Conservation (phyloP, 2,329 filamentous ascomycete species). For the Diaporthe helianthi region DNA sequence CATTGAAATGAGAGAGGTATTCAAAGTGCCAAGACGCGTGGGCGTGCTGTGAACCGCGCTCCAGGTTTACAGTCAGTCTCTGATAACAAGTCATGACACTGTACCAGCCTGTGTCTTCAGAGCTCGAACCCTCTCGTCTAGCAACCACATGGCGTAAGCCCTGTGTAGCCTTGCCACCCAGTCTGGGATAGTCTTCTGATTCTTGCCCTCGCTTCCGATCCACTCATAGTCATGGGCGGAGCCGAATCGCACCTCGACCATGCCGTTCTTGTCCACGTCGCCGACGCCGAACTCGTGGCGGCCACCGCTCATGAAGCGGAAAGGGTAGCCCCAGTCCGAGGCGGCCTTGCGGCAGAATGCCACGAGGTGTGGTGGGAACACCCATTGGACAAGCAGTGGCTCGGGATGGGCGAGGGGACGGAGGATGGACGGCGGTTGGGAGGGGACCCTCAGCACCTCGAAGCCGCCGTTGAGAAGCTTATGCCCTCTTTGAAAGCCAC, state of each 20-base stretch:
- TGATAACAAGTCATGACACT: neutral
- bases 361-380: slow-evolving; percentile 10
- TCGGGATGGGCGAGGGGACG: slow-evolving; percentile 5
- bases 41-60: neutral
- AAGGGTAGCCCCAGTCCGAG: slow-evolving; percentile 26
- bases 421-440: slow-evolving; percentile 3
- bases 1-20: neutral
- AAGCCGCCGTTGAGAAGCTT: slow-evolving; percentile 14
- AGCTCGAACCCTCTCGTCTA: slow-evolving; percentile 16
- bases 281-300: slow-evolving; percentile 25
- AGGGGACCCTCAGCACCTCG: slow-evolving; percentile 21
- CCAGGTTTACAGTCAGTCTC: neutral
- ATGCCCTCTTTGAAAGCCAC: slow-evolving; percentile 13
- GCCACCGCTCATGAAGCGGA: slow-evolving; percentile 26
- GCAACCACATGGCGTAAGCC: slow-evolving; percentile 21
- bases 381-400: slow-evolving; percentile 21
- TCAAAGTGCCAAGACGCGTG: neutral
- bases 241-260: slow-evolving; percentile 22
- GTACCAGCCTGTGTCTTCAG: neutral
- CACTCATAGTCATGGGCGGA: slow-evolving; percentile 25
- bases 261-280: neutral
- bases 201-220: slow-evolving; percentile 12
- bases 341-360: slow-evolving; percentile 14
- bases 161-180: slow-evolving; percentile 21
- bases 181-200: slow-evolving; percentile 6